phyloP scores from a whole-genome alignment of 768 basidiomycete genomes.

The Termitomyces sp. region DNA sequence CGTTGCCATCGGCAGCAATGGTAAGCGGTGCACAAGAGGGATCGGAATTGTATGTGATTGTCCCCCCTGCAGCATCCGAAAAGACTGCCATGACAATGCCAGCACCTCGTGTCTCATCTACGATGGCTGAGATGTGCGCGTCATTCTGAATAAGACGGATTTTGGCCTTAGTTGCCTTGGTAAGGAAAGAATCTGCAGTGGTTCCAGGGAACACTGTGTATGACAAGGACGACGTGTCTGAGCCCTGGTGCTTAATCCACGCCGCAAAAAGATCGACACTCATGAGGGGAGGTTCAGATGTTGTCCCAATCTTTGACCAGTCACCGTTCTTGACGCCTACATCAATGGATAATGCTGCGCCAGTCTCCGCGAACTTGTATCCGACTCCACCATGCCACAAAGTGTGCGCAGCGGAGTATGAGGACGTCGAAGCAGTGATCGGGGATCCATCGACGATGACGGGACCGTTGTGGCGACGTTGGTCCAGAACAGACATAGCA shows the following conservation, averaged over 20 bases:
- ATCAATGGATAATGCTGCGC: slow-evolving; percentile 38
- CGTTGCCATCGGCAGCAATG: slow-evolving; percentile 36
- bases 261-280: slow-evolving; percentile 50
- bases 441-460: slow-evolving; percentile 41
- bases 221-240: slow-evolving; percentile 21
- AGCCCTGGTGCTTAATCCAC: slow-evolving; percentile 31
- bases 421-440: neutral
- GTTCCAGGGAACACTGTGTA: slow-evolving; percentile 44
- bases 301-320: slow-evolving; percentile 64
- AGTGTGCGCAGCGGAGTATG: slow-evolving; percentile 23
- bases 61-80: slow-evolving; percentile 38
- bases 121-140: slow-evolving; percentile 34
- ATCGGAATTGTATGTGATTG: slow-evolving; percentile 26
- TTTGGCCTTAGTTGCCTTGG: slow-evolving; percentile 17
- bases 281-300: slow-evolving; percentile 50
- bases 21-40: slow-evolving; percentile 24
- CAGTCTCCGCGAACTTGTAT: slow-evolving; percentile 33
- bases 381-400: slow-evolving; percentile 69
- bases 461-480: slow-evolving; percentile 42
- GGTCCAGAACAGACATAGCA: slow-evolving; percentile 66
- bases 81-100: slow-evolving; percentile 38
- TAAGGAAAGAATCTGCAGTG: slow-evolving; percentile 22
- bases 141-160: slow-evolving; percentile 30
- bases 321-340: slow-evolving; percentile 45
- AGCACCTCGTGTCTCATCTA: slow-evolving; percentile 30